Evolutionary conservation across 768 basidiomycete species (phyloP).

Genomic region (Podaxis sp.): DNA sequence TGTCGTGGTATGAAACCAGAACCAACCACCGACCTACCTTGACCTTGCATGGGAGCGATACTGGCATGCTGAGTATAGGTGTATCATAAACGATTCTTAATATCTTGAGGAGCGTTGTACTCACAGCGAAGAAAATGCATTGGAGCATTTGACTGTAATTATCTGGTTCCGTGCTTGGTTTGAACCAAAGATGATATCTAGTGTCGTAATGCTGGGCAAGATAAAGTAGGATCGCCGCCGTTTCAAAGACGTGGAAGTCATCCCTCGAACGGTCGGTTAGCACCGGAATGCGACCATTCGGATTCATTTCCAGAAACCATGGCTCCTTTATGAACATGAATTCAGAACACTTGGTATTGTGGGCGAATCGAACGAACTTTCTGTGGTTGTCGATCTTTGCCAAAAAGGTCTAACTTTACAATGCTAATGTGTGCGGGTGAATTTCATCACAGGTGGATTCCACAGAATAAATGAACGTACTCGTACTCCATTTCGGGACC

Average conservation of each 20-base stretch:
- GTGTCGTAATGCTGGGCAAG: constrained; percentile 73
- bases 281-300: constrained; percentile 64
- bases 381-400: constrained; percentile 16
- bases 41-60: constrained; percentile 78
- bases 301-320: constrained; percentile 67
- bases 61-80: constrained; percentile 52
- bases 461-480: constrained; percentile 15
- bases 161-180: constrained; percentile 39
- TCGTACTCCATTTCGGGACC: constrained; percentile 28
- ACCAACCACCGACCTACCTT: constrained; percentile 23
- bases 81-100: neutral
- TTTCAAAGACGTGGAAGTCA: constrained; percentile 64
- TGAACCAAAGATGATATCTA: constrained; percentile 59
- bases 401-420: constrained; percentile 44
- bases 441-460: neutral
- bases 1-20: neutral
- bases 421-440: constrained; percentile 25
- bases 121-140: constrained; percentile 78
- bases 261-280: constrained; percentile 52
- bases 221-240: constrained; percentile 72
- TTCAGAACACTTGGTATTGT: no score
- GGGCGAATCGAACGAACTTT: constrained; percentile 26
- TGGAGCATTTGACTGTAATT: constrained; percentile 64
- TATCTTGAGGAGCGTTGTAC: neutral
- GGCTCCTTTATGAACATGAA: constrained; percentile 29